Base-by-base conservation (phyloP, 768 basidiomycete genomes). In the Naematelia aurantialba region DNA sequence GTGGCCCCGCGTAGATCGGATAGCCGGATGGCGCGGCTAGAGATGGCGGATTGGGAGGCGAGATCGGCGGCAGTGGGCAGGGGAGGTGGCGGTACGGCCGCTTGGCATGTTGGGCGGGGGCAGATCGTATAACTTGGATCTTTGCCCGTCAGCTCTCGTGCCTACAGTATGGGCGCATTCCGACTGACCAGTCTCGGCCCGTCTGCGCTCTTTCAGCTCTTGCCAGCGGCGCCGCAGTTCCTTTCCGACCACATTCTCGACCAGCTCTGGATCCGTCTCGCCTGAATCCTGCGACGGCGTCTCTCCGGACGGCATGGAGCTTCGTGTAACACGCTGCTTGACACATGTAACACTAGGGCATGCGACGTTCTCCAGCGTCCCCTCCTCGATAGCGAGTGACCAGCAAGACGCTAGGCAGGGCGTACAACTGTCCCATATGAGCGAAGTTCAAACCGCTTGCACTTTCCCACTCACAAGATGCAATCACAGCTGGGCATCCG, bases 291-390 rank as follows among this genome's bases (percentile, higher is more conserved):
- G 25, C 4, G 46, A 13, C 2, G 34, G 49, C 17, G 31, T 26
- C 14, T n/a, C 24, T 11, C 3, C 13, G 8, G 8, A 8, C 50
- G 30, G 27, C 14, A 19, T 21, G n/a, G 4, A 2, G 44, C 22
- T 52, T n/a, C 58, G 53, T 11, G 60, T 53, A 12, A 67, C 61
- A 12, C 75, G 62, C n/a, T 47, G 45, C 57, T 89, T 90, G n/a
- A 88, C 84, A 67, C 91, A 96, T 31, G 79, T 80, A 1, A 85
- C 84, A 68, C 89, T 86, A 0, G 91, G 88, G 72, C 91, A 96
- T 0, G 86, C 83, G 1, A 96, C 91, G 19, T 81, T 81, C 27
- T 80, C 82, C 13, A 91, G 79, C 58, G 87, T 85, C 5, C 91
- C 91, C 71, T 93, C 90, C 49, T 78, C 79, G 54, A 96, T 87